Conservation (phyloP, 805 yeast species). For the Tetrapisispora taiwanensis region DNA sequence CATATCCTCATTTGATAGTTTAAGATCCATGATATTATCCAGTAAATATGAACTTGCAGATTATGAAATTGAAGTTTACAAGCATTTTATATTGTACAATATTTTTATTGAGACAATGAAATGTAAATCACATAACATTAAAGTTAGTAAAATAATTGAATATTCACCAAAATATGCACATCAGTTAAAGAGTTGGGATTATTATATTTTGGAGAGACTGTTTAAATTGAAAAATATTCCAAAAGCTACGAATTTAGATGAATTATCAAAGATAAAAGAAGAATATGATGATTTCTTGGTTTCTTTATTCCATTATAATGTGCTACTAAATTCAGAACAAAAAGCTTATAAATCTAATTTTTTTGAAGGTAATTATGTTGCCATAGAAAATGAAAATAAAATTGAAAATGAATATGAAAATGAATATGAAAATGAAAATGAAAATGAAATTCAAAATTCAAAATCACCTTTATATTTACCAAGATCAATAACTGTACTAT, state of each 20-base stretch:
- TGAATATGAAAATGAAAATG: too few relatives aligned
- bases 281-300: conserved; percentile 14
- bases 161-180: conserved; percentile 6
- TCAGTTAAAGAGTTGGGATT: conserved; percentile 10
- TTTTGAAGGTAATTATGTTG: background rate
- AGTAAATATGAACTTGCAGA: conserved; percentile 6
- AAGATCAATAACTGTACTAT: conserved; percentile 7
- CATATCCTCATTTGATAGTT: conserved; percentile 19
- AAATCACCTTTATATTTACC: background rate
- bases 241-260: conserved; percentile 7
- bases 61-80: conserved; percentile 17
- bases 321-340: conserved; percentile 14
- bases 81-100: conserved; percentile 14
- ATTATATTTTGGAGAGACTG: conserved; percentile 12
- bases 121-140: background rate
- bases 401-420: too few relatives aligned
- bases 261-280: conserved; percentile 7
- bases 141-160: background rate
- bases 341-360: conserved; percentile 5
- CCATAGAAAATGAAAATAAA: background rate
- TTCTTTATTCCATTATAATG: conserved; percentile 10
- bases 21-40: conserved; percentile 15
- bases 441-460: too few relatives aligned
- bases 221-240: conserved; percentile 5
- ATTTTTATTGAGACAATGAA: conserved; percentile 10